Evolutionary conservation across 73 alveolate genomes (phyloP).

Genomic region (Uronychia setigera): DNA sequence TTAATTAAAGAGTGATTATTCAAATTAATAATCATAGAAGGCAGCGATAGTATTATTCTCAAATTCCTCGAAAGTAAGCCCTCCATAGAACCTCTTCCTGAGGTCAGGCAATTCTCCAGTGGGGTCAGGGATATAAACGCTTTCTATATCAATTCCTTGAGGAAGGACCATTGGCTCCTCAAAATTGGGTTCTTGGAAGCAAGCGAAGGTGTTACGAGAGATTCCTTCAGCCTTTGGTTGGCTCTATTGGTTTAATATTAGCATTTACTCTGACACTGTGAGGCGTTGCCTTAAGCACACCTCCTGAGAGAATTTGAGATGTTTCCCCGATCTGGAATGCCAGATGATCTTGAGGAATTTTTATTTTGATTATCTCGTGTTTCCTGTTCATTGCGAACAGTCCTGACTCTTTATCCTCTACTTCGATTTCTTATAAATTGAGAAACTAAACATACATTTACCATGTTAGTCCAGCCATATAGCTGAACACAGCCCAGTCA

Average conservation of each 20-base stretch:
- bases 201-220: slow-evolving; percentile 78
- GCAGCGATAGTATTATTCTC: slow-evolving; percentile 26
- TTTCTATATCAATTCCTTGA: slow-evolving; percentile 22
- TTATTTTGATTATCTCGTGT: slow-evolving; percentile 46
- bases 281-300: slow-evolving; percentile 84
- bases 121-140: slow-evolving; percentile 24
- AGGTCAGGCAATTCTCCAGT: slow-evolving; percentile 37
- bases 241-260: not conserved
- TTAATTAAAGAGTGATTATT: not conserved
- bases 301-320: slow-evolving; percentile 79
- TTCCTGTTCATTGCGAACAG: slow-evolving; percentile 74
- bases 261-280: slow-evolving; percentile 61
- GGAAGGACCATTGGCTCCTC: slow-evolving; percentile 24
- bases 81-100: slow-evolving; percentile 32
- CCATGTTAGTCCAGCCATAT: slow-evolving; percentile 55
- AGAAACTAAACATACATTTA: not conserved
- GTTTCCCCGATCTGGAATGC: slow-evolving; percentile 85
- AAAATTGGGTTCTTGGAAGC: slow-evolving; percentile 75
- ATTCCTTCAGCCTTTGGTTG: slow-evolving; percentile 45
- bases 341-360: slow-evolving; percentile 53
- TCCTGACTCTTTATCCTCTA: slow-evolving; percentile 68
- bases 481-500: slow-evolving; percentile 81
- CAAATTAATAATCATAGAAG: slow-evolving; percentile 6
- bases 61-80: slow-evolving; percentile 46
- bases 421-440: slow-evolving; percentile 48